A percentile compares a stretch with the other conserved stretches of the same genome.
phyloP scores from a whole-genome alignment of 441 rosid species.

The Melastoma candidum region DNA sequence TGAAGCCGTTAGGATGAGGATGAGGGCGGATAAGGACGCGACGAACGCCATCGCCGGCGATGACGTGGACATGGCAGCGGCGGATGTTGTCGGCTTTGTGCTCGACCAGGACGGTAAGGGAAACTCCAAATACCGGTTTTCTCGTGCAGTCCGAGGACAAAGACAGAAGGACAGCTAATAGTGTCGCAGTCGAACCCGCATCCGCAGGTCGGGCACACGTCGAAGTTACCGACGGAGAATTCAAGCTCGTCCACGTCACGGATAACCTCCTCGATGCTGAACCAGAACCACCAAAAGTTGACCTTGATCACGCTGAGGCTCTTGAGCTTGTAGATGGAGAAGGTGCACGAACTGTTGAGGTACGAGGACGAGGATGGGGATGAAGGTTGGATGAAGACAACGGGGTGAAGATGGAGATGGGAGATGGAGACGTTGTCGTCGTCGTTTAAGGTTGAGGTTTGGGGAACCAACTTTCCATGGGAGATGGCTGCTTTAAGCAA shows the following conservation, averaged over 20 bases:
- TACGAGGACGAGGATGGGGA: not conserved
- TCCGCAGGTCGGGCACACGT: constrained; percentile 41
- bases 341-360: constrained; percentile 30
- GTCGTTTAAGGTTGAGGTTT: not conserved
- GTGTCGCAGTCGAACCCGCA: constrained; percentile 39
- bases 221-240: constrained; percentile 48
- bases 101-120: too few relatives aligned
- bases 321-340: constrained; percentile 30
- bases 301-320: constrained; percentile 41
- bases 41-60: constrained; percentile 8
- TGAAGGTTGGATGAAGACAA: constrained; percentile 7
- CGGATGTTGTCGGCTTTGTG: too few relatives aligned
- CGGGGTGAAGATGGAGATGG: constrained; percentile 7
- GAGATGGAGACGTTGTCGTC: constrained; percentile 1
- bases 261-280: constrained; percentile 34
- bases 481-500: too few relatives aligned
- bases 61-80: not conserved
- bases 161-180: too few relatives aligned
- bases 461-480: not conserved
- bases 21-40: constrained; percentile 14
- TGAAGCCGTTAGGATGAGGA: not conserved
- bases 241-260: constrained; percentile 37
- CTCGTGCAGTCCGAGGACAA: too few relatives aligned
- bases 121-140: too few relatives aligned
- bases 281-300: constrained; percentile 42